Percentiles rank a stretch among this genome's conserved stretches.
These are phyloP conservation scores for Neobulgaria alba DNA, from an alignment of 2,329 filamentous ascomycete genomes.

Conservation along the genomic window DNA sequence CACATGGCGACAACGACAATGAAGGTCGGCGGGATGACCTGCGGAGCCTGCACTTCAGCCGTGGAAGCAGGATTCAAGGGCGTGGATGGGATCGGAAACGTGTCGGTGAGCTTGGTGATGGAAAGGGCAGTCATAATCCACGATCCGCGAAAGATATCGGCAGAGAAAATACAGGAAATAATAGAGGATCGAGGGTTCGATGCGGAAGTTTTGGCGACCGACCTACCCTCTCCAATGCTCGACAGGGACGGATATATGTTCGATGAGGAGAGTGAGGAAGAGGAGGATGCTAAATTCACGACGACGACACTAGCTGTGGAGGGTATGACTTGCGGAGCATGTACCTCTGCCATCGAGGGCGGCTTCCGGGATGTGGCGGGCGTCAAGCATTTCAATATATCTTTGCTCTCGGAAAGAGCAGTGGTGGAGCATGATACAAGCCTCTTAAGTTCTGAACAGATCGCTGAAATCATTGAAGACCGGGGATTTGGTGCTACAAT, in stretches of 20 bases:
- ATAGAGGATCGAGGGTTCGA: conserved; percentile 93
- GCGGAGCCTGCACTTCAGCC: conserved; percentile 91
- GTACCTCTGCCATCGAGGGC: conserved; percentile 75
- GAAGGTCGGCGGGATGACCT: conserved; percentile 84
- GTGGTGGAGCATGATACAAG: conserved; percentile 70
- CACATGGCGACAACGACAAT: conserved; percentile 86
- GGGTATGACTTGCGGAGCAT: conserved; percentile 88
- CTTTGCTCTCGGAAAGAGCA: conserved; percentile 74
- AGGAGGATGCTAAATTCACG: conserved; percentile 33
- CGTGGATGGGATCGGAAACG: conserved; percentile 71
- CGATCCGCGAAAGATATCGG: conserved; percentile 63
- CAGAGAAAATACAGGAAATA: conserved; percentile 70
- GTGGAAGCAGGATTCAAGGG: conserved; percentile 85
- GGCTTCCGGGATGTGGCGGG: conserved; percentile 69
- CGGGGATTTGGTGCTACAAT: conserved; percentile 76
- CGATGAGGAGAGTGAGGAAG: conserved; percentile 27
- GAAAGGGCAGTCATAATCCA: conserved; percentile 93
- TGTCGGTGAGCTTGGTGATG: conserved; percentile 91
- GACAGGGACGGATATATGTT: conserved; percentile 27
- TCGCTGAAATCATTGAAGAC: conserved; percentile 54
- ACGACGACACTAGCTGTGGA: conserved; percentile 71
- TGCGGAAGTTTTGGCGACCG: conserved; percentile 76
- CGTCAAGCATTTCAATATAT: conserved; percentile 71
- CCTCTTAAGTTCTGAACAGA: conserved; percentile 40
- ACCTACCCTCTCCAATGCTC: conserved; percentile 51